Percentiles rank a stretch among this genome's conserved stretches.
Evolutionary conservation across 768 basidiomycete genomes (phyloP).

Genomic region (Trametes cubensis): DNA sequence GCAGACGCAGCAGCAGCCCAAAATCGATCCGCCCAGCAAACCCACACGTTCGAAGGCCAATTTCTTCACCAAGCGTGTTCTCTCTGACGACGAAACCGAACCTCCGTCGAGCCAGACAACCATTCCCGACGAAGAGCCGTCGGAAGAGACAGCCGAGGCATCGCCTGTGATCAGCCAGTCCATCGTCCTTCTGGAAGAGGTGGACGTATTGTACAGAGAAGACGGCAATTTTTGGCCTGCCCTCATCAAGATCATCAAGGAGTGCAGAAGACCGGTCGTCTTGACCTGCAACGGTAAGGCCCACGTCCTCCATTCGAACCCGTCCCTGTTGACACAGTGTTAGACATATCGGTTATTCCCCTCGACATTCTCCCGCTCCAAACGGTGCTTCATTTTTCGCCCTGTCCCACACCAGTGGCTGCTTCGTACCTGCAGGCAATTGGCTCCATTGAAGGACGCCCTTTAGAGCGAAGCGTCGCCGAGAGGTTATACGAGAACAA

Average conservation of each 20-base stretch:
- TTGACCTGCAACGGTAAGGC: slow-evolving; percentile 91
- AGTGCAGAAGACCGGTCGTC: slow-evolving; percentile 86
- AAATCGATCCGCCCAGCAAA: slow-evolving; percentile 2
- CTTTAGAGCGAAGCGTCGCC: background rate
- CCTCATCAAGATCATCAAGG: slow-evolving; percentile 76
- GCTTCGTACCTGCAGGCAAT: slow-evolving; percentile 27
- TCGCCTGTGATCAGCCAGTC: slow-evolving; percentile 65
- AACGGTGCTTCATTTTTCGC: slow-evolving; percentile 62
- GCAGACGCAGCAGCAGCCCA: slow-evolving; percentile 27
- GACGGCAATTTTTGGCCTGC: slow-evolving; percentile 87
- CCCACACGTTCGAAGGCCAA: slow-evolving; percentile 4
- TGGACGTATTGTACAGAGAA: slow-evolving; percentile 88
- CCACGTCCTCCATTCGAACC: background rate
- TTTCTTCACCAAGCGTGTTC: slow-evolving; percentile 21
- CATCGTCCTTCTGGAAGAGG: slow-evolving; percentile 90
- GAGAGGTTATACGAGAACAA: slow-evolving; percentile 8
- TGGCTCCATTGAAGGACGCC: slow-evolving; percentile 22
- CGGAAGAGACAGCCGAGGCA: background rate
- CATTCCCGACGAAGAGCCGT: background rate
- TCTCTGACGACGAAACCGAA: slow-evolving; percentile 29
- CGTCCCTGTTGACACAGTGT: background rate
- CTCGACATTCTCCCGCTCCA: slow-evolving; percentile 76
- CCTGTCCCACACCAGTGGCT: slow-evolving; percentile 28
- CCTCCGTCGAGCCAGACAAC: background rate
- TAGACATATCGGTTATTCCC: slow-evolving; percentile 78